Percentiles rank a stretch among this genome's conserved stretches.
phyloP scores from a whole-genome alignment of 2,329 filamentous ascomycete genomes.

The Colletotrichum scovillei region DNA sequence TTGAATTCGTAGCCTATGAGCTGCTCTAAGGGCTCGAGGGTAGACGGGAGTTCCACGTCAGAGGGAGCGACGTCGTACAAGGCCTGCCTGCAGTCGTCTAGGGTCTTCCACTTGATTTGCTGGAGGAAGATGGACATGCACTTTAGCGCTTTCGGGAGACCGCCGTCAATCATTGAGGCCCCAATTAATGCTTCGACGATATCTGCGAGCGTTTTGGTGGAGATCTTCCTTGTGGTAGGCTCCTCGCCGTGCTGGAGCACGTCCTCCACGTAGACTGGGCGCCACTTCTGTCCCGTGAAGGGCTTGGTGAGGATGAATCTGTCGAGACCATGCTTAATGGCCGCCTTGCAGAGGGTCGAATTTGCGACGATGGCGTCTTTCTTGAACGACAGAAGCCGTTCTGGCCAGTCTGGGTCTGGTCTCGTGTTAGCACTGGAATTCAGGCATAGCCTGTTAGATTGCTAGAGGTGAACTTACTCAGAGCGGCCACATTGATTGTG shows the following conservation, averaged over 20 bases:
- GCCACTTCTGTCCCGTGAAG: slow-evolving; percentile 81
- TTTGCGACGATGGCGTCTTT: slow-evolving; percentile 83
- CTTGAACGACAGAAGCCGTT: slow-evolving; percentile 76
- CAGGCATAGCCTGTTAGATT: not conserved
- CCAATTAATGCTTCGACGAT: slow-evolving; percentile 89
- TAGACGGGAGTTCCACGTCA: slow-evolving; percentile 49
- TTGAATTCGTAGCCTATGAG: slow-evolving; percentile 79
- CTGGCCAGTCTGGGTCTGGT: slow-evolving; percentile 75
- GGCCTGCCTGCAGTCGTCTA: slow-evolving; percentile 51
- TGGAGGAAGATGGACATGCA: slow-evolving; percentile 77
- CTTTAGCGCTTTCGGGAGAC: slow-evolving; percentile 68
- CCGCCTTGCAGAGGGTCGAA: slow-evolving; percentile 73
- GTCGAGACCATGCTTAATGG: slow-evolving; percentile 73
- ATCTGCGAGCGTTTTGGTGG: slow-evolving; percentile 86
- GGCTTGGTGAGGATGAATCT: slow-evolving; percentile 75
- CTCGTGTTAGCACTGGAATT: slow-evolving; percentile 33
- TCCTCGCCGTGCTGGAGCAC: slow-evolving; percentile 39
- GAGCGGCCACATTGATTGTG: slow-evolving; percentile 70
- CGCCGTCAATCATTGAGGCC: slow-evolving; percentile 77
- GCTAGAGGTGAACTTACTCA: slow-evolving; percentile 53
- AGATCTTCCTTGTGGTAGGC: slow-evolving; percentile 53
- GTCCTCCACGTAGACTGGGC: slow-evolving; percentile 66
- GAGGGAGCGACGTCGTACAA: slow-evolving; percentile 56
- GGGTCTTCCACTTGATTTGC: slow-evolving; percentile 64
- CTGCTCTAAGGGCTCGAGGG: slow-evolving; percentile 65